Conservation (phyloP, 1,284 basidiomycete genomes). For the Sporisorium exsertum region DNA sequence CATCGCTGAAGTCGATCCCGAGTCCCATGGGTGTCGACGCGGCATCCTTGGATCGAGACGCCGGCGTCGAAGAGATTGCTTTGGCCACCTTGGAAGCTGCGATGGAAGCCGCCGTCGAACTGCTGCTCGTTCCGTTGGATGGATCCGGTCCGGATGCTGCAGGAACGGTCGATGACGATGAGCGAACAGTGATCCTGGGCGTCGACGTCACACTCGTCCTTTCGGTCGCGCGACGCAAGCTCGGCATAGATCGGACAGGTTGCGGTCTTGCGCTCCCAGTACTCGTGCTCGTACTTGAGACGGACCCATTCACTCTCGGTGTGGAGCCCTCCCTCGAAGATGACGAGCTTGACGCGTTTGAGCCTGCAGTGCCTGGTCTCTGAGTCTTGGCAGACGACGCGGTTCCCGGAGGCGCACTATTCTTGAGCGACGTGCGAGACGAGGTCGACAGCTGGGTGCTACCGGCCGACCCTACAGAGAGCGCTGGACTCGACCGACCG, state of each 20-base stretch:
- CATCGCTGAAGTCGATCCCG: constrained; percentile 31
- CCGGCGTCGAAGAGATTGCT: constrained; percentile 15
- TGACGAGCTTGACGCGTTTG: constrained; percentile 8
- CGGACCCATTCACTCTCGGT: constrained; percentile 12
- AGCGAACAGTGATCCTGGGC: constrained; percentile 43
- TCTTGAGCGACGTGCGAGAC: constrained; percentile 25
- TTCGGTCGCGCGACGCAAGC: constrained; percentile 31
- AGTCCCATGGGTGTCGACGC: constrained; percentile 21
- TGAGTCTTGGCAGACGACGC: constrained; percentile 14
- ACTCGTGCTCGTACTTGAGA: constrained; percentile 3
- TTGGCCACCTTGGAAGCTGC: constrained; percentile 37
- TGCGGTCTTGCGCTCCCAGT: constrained; percentile 18
- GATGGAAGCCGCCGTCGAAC: constrained; percentile 19
- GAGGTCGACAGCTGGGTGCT: constrained; percentile 34
- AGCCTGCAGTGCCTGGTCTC: constrained; percentile 22
- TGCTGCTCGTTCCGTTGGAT: not conserved
- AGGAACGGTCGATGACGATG: constrained; percentile 26
- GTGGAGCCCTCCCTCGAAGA: constrained; percentile 15
- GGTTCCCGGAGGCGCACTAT: not conserved
- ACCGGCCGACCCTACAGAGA: constrained; percentile 28
- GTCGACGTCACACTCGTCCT: constrained; percentile 27
- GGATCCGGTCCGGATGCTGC: not conserved
- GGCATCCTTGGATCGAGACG: constrained; percentile 10
- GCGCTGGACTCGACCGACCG: constrained; percentile 41
- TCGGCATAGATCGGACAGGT: constrained; percentile 43